phyloP scores from a whole-genome alignment of 202 grass and related monocot genomes.

The Dendrocalamus latiflorus region DNA sequence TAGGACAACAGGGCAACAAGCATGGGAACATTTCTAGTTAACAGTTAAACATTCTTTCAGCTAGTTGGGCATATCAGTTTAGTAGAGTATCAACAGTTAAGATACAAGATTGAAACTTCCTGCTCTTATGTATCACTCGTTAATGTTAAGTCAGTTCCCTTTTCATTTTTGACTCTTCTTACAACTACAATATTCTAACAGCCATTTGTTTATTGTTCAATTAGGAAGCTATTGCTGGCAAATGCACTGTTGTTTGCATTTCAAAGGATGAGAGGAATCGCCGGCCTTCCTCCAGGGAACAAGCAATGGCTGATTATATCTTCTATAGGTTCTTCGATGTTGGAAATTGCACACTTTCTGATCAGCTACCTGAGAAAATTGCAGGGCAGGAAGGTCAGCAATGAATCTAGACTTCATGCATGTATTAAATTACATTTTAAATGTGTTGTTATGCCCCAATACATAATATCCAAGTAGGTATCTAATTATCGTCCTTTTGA shows the following conservation, averaged over 20 bases:
- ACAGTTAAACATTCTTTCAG: slow-evolving; percentile 1
- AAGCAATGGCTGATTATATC: slow-evolving; percentile 67
- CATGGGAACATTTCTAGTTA: background rate
- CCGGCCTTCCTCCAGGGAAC: slow-evolving; percentile 57
- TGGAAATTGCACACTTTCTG: slow-evolving; percentile 42
- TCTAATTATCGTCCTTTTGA: slow-evolving; percentile 18
- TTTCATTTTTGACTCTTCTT: slow-evolving; percentile 3
- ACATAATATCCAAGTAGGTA: background rate
- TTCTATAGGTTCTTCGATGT: slow-evolving; percentile 84
- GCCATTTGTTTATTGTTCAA: slow-evolving; percentile 28
- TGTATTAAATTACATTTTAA: background rate
- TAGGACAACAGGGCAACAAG: slow-evolving; percentile 16
- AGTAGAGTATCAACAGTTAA: background rate
- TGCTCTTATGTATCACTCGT: background rate
- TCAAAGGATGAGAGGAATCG: slow-evolving; percentile 70
- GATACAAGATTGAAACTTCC: background rate
- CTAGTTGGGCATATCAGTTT: background rate
- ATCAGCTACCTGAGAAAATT: slow-evolving; percentile 55
- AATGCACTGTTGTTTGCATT: slow-evolving; percentile 82
- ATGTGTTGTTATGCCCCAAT: background rate
- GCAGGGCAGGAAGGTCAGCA: slow-evolving; percentile 46
- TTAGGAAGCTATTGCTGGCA: slow-evolving; percentile 83
- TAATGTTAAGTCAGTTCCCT: background rate
- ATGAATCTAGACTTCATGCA: slow-evolving; percentile 14
- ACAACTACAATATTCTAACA: slow-evolving; percentile 12